Percentiles rank a stretch among this genome's conserved stretches.
phyloP scores from a whole-genome alignment of 2,329 filamentous ascomycete genomes.

The Alternaria angustiovoidea region DNA sequence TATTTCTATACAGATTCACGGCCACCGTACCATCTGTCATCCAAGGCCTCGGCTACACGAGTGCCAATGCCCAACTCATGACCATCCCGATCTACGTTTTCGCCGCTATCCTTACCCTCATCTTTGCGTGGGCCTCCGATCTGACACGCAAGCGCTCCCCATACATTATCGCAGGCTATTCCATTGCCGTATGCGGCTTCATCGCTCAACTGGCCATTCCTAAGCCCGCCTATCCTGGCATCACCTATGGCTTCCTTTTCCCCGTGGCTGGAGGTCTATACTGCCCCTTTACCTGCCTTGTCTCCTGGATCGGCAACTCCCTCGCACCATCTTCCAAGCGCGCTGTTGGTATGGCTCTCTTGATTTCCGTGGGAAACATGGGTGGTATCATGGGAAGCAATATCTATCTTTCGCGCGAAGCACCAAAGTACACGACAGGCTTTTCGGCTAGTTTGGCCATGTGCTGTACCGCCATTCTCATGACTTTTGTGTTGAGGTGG shows the following conservation, averaged over 20 bases:
- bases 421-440: conserved; percentile 60
- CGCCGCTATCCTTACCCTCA: conserved; percentile 51
- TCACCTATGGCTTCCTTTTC: conserved; percentile 57
- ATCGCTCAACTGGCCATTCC: conserved; percentile 60
- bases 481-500: conserved; percentile 52
- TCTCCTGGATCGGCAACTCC: conserved; percentile 48
- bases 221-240: conserved; percentile 52
- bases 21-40: conserved; percentile 55
- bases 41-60: conserved; percentile 53
- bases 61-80: conserved; percentile 52
- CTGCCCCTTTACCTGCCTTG: conserved; percentile 48
- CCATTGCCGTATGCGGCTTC: conserved; percentile 63
- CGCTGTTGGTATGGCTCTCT: conserved; percentile 61
- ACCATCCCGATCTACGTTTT: conserved; percentile 55
- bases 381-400: conserved; percentile 55
- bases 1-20: conserved; percentile 22
- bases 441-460: conserved; percentile 59
- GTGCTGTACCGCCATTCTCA: conserved; percentile 57
- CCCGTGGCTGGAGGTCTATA: conserved; percentile 48
- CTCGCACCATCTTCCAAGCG: conserved; percentile 47
- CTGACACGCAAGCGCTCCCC: conserved; percentile 60
- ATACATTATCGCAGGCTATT: conserved; percentile 62
- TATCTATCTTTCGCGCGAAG: conserved; percentile 59
- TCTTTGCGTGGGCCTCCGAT: conserved; percentile 60
- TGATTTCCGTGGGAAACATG: conserved; percentile 58